Base-by-base conservation (phyloP, 345 rosid genomes). In the Gossypium longicalyx region DNA sequence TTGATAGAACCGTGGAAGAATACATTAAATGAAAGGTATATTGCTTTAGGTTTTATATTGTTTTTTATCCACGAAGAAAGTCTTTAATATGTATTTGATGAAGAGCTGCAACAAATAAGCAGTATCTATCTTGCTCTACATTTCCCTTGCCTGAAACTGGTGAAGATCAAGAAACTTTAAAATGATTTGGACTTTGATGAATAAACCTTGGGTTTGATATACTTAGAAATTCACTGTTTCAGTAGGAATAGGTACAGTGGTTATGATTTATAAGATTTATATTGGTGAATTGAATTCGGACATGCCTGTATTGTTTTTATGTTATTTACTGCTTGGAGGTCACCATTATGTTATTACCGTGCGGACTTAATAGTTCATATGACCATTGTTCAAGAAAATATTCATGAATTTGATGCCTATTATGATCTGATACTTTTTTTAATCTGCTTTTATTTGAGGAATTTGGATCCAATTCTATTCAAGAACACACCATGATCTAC, bases 1-100 rank as follows among this genome's bases (percentile, higher is more conserved):
- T 92, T 77, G 97, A 94, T 77, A 81, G 80, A 76, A 85, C 86
- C 78, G 87, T 84, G 89, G 86, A 87, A 38, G 92, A 86, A 54
- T 92, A 89, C 62, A 79, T 84, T 48, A 89, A 86, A 83, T 86
- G 86, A 77, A 83, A 85, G 97, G 97, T 89, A 72, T 34, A 47
- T 20, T 56, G 23, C 25, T 62, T 43, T 58, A 20, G 56, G 23
- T 65, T 74, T 41, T 16, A 3, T 43, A 19, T 57, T 20, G 23
- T 67, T 7, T 53, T 29, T 61, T 19, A 59, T 8, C 76, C 63
- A 61, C 22, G 29, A 71, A 56, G 48, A 41, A 38, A 38, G 17
- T 70, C 9, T 51, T 34, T 34, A 6, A 34, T 34, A 23, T 58
- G 23, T 53, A 47, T 80, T 63, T 65, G 56, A 48, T n/a, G 57